Evolutionary conservation across 805 yeast species (phyloP).

Genomic region (Kuraishia hungarica): DNA sequence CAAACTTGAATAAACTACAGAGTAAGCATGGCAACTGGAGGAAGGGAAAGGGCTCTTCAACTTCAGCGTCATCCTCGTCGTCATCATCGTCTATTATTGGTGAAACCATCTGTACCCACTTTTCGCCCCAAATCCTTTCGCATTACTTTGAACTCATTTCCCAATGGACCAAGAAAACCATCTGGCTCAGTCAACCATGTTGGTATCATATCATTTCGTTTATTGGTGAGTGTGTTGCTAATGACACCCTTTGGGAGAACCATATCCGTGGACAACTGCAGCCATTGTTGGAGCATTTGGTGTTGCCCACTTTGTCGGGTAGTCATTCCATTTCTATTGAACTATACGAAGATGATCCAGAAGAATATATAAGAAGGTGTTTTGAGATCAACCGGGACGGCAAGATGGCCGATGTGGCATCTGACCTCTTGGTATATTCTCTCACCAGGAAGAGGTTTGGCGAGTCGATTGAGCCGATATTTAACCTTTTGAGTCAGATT

Average conservation of each 20-base stretch:
- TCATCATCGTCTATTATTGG: conserved; percentile 3
- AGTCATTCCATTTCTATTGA: conserved; percentile 53
- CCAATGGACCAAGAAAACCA: conserved; percentile 51
- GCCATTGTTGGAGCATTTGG: conserved; percentile 57
- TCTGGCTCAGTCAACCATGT: conserved; percentile 56
- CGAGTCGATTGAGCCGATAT: conserved; percentile 39
- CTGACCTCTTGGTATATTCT: conserved; percentile 35
- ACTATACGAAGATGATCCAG: conserved; percentile 78
- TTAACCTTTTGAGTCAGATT: conserved; percentile 42
- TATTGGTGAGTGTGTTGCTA: conserved; percentile 45
- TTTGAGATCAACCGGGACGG: conserved; percentile 47
- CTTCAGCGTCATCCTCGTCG: too few relatives aligned
- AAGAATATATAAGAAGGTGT: conserved; percentile 71
- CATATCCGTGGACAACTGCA: conserved; percentile 23
- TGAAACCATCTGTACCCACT: conserved; percentile 11
- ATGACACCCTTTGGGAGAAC: conserved; percentile 64
- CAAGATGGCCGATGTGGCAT: conserved; percentile 40
- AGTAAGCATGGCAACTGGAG: conserved; percentile 48
- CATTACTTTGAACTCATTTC: conserved; percentile 56
- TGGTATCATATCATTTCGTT: conserved; percentile 58
- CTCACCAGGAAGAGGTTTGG: conserved; percentile 26
- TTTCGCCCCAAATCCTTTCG: conserved; percentile 62
- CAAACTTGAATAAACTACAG: conserved; percentile 62
- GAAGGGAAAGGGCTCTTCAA: too few relatives aligned
- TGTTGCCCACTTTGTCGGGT: conserved; percentile 71